Evolutionary conservation across 306 rosid genomes (phyloP), one percentile per base, ranked within the genome.

Genomic region (Ammopiptanthus mongolicus): DNA sequence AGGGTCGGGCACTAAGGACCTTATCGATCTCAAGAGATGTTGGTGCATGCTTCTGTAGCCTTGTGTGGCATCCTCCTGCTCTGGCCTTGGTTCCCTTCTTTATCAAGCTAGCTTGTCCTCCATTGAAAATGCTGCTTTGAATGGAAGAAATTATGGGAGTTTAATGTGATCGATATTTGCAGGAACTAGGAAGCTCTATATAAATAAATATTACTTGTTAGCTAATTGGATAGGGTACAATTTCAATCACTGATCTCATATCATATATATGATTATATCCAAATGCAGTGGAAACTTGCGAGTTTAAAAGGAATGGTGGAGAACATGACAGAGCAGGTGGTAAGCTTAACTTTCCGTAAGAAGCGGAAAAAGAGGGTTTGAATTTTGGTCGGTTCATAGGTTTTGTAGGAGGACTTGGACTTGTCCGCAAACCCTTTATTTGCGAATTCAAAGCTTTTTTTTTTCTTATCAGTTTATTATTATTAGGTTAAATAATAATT

Each of bases 11-110:
- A 6, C 10, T 34, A 28, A 61, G 19, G 5, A 62, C 14, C 39
- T 76, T 70, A 71, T 83, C 87, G 51, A 87, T 82, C 29, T 78
- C 65, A 17, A 89, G 91, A 57, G 67, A 57, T 3, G 87, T 69
- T 1, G 90, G 90, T 18, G 91, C 91, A 3, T 60, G 86, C 69
- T 69, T 71, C 46, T 85, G 88, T 25, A 89, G 68, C 86, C 91
- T 87, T 3, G 91, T 85, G 8, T 77, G 71, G 69, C 41, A 75
- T 85, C 34, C 65, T 4, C 3, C n/a, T n/a, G n/a, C n/a, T n/a
- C n/a, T n/a, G n/a, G n/a, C n/a, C n/a, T n/a, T n/a, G n/a, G n/a
- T n/a, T n/a, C n/a, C n/a, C n/a, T n/a, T 34, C 37, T 21, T 25
- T 10, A 28, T 11, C 18, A 19, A 42, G 18, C 13, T 37, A 23